These are phyloP conservation scores for Stygiomarasmius scandens DNA, from an alignment of 1,284 basidiomycete genomes.

Conservation along the genomic window DNA sequence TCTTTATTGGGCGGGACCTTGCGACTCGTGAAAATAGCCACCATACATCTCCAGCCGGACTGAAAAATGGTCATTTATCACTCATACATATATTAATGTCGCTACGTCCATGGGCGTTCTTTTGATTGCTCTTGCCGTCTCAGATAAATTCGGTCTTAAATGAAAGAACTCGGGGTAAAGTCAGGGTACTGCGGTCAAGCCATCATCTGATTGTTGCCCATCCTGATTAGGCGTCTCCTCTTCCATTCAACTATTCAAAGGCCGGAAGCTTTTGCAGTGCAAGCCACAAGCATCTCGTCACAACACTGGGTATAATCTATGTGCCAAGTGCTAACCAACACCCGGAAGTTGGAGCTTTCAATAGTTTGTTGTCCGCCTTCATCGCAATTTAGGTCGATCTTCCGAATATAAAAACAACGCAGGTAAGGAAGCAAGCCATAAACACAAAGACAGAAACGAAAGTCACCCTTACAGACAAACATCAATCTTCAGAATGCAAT, in stretches of 20 bases:
- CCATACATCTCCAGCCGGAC: no score
- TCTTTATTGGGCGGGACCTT: no score
- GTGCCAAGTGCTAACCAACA: not conserved
- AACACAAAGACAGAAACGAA: not conserved
- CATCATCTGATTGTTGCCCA: not conserved
- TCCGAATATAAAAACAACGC: not conserved
- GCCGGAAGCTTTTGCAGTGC: not conserved
- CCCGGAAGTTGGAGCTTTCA: not conserved
- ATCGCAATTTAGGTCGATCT: not conserved
- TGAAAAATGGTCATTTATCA: no score
- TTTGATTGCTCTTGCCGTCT: not conserved
- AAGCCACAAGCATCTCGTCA: not conserved
- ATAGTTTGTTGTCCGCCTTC: not conserved
- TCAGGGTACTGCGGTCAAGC: not conserved
- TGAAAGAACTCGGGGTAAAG: not conserved
- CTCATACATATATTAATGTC: no score
- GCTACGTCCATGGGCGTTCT: no score
- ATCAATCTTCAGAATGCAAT: not conserved
- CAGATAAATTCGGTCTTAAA: not conserved
- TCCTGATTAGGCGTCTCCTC: not conserved
- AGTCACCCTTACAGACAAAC: not conserved
- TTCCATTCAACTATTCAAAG: not conserved
- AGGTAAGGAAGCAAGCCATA: not conserved
- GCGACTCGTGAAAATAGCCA: no score
- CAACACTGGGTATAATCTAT: not conserved